Conservation (phyloP, 306 rosid genomes). For the Casuarina cunninghamiana region DNA sequence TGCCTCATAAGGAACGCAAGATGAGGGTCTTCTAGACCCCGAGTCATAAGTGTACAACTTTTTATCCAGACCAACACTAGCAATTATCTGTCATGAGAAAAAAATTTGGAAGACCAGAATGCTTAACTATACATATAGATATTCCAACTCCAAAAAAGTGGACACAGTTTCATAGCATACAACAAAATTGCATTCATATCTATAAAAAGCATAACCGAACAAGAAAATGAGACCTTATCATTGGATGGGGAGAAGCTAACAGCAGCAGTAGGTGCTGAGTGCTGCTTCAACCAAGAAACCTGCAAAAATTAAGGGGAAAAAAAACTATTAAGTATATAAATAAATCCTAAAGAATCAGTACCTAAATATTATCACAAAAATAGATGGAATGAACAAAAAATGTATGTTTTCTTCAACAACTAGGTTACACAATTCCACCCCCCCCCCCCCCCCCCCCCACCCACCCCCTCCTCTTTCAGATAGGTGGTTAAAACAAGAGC, state of each 20-base stretch:
- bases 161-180: slow-evolving; percentile 17
- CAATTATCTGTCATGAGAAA: slow-evolving; percentile 71
- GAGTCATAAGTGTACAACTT: slow-evolving; percentile 90
- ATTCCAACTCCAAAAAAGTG: slow-evolving; percentile 26
- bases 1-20: slow-evolving; percentile 81
- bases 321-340: slow-evolving; percentile 15
- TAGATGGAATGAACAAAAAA: slow-evolving; percentile 1
- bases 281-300: slow-evolving; percentile 97
- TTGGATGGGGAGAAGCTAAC: slow-evolving; percentile 94
- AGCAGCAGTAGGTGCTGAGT: slow-evolving; percentile 98
- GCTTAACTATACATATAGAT: slow-evolving; percentile 5
- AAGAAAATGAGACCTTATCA: slow-evolving; percentile 72
- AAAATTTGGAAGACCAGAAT: slow-evolving; percentile 30
- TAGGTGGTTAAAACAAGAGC: slow-evolving; percentile 6
- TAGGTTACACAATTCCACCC: background rate
- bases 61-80: slow-evolving; percentile 95
- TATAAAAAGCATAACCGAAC: slow-evolving; percentile 22
- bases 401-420: background rate
- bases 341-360: slow-evolving; percentile 1
- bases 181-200: slow-evolving; percentile 25
- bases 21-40: slow-evolving; percentile 78
- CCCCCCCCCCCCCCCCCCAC: too few species aligned
- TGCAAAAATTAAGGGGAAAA: slow-evolving; percentile 22
- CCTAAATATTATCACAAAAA: slow-evolving; percentile 15
- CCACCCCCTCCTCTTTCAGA: background rate